phyloP scores from a whole-genome alignment of 345 rosid species.

The Anacardium occidentale region DNA sequence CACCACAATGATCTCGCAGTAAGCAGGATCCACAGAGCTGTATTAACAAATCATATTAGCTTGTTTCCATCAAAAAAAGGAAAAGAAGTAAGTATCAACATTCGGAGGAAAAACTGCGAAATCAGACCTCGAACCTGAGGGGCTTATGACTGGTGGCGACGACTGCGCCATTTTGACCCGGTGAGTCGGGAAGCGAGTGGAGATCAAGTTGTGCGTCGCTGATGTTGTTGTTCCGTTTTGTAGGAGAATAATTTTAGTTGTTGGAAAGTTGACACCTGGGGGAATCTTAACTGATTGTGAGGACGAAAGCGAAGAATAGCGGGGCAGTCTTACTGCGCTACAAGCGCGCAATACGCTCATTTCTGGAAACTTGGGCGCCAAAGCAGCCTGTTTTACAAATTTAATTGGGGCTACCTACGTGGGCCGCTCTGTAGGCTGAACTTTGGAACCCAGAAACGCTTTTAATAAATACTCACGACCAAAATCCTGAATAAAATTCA shows the following conservation, averaged over 20 bases:
- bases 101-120: neutral
- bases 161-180: constrained; percentile 17
- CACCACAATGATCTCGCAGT: constrained; percentile 65
- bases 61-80: neutral
- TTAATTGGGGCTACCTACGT: neutral
- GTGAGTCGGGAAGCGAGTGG: constrained; percentile 23
- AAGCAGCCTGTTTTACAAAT: neutral
- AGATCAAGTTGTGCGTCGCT: neutral
- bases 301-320: neutral
- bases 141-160: constrained; percentile 4
- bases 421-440: too few relatives aligned
- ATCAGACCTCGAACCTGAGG: constrained; percentile 24
- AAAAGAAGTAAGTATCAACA: neutral
- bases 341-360: constrained; percentile 14
- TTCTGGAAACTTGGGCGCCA: neutral
- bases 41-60: neutral
- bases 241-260: constrained; percentile 1
- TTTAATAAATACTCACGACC: too few relatives aligned
- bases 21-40: constrained; percentile 34
- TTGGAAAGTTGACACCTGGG: neutral
- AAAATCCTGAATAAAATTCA: too few relatives aligned
- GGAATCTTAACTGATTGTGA: neutral
- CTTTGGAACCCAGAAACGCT: too few relatives aligned
- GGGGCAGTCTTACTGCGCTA: constrained; percentile 1
- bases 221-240: neutral